Evolutionary conservation across 1,284 basidiomycete genomes (phyloP), one percentile per base, ranked within the genome.

Genomic region (Heterobasidion annosum): DNA sequence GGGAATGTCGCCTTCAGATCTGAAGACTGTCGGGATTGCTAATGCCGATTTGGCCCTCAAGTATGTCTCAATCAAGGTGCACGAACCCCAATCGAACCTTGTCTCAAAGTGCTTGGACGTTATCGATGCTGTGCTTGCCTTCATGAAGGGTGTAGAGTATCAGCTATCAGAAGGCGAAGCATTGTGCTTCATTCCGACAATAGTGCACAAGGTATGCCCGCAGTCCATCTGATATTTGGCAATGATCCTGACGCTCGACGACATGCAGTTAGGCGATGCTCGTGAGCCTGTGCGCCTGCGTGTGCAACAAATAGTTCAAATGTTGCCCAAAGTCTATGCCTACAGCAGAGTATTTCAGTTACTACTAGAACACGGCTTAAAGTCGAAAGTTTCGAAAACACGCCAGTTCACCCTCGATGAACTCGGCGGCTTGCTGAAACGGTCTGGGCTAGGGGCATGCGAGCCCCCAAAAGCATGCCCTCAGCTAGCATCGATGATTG

Each of bases 41-140:
- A 98, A 96, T 67, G 83, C 92, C 48, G 97, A 99, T 67, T 75
- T 99, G 37, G 82, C 92, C 2, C 75, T 99, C 66, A 98, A 98
- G 77, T 99, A 99, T 63, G 81, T 89, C 16, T 95, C 94, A 1
- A 80, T 99, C 60, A 90, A 93, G 59, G 79, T 90, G 44, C 86
- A 96, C 60, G 92, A 97, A 68, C 91, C 95, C 55, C 96, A 97
- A 67, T 93, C 96, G 6, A 97, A 93, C 65, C 75, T 98, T 25
- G 80, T 88, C 9, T 83, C 91, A 50, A 92, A 91, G 67, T 95
- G 93, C 64, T 72, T 99, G 59, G 97, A 99, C 58, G 82, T 93
- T 32, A 77, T 96, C 25, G 89, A 92, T 59, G 78, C 87, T 32
- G 78, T 98, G 15, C 66, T 98, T 18, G 76, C 82, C 37, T 92